These are phyloP conservation scores for Ceratocystis colombiana DNA, from an alignment of 2,329 filamentous ascomycete species.

Conservation along the genomic window DNA sequence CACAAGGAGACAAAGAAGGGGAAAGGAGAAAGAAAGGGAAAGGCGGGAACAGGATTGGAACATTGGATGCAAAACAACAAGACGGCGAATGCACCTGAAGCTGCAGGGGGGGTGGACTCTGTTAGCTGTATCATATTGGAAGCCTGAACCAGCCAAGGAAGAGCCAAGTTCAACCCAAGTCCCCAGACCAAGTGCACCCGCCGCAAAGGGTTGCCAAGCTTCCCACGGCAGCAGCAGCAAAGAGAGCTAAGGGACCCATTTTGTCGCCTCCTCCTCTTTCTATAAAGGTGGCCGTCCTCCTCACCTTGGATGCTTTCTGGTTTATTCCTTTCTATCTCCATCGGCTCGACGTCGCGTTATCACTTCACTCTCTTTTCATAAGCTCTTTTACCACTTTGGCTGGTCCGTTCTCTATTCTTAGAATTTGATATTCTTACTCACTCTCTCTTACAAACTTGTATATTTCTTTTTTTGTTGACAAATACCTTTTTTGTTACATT, in stretches of 20 bases:
- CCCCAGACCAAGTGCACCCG: too few species aligned
- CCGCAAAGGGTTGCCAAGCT: background rate
- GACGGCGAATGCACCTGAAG: background rate
- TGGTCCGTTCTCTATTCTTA: slow-evolving; percentile 16
- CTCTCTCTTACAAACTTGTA: slow-evolving; percentile 5
- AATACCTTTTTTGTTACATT: slow-evolving; percentile 5
- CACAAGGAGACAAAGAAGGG: background rate
- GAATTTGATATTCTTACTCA: slow-evolving; percentile 18
- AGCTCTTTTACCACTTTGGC: slow-evolving; percentile 14
- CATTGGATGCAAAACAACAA: background rate
- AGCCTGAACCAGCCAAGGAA: background rate
- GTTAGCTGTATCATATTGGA: background rate
- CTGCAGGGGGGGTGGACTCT: background rate
- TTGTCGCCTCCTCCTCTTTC: background rate
- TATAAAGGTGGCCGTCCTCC: too few species aligned
- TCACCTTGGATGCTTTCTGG: background rate
- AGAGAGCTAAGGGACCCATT: background rate
- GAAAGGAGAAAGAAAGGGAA: background rate
- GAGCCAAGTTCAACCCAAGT: too few species aligned
- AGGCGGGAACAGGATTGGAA: background rate
- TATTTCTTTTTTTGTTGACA: background rate
- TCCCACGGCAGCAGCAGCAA: background rate
- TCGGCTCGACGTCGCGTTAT: slow-evolving; percentile 23
- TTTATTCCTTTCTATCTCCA: slow-evolving; percentile 6
- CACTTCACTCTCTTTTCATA: slow-evolving; percentile 17